Evolutionary conservation across 768 basidiomycete species (phyloP).

Genomic region (Boletus bicolor): DNA sequence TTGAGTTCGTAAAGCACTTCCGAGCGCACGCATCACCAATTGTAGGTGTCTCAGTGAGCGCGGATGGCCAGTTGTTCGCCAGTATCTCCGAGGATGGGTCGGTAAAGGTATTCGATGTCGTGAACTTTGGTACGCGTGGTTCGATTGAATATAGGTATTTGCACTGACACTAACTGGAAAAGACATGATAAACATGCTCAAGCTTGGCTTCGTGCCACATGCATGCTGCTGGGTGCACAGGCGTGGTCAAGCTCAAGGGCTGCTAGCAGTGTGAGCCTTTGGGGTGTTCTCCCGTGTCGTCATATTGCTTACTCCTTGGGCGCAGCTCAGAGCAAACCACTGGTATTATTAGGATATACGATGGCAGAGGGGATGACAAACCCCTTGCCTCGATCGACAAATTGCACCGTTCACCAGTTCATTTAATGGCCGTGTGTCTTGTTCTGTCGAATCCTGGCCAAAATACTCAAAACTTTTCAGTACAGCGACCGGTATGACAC

Average conservation of each 20-base stretch:
- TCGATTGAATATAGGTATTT: not conserved
- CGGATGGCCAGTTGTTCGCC: conserved; percentile 90
- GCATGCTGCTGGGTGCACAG: conserved; percentile 95
- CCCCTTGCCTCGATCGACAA: conserved; percentile 74
- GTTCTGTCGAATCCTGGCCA: not conserved
- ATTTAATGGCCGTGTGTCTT: conserved; percentile 77
- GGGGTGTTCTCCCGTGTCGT: conserved; percentile 25
- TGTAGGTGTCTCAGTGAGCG: conserved; percentile 77
- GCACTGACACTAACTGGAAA: not conserved
- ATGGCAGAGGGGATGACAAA: conserved; percentile 80
- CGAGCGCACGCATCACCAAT: conserved; percentile 85
- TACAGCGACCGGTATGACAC: conserved; percentile 89
- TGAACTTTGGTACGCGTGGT: conserved; percentile 85
- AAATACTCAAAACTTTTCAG: conserved; percentile 37
- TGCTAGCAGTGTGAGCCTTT: conserved; percentile 79
- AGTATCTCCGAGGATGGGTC: conserved; percentile 89
- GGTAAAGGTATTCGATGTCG: conserved; percentile 94
- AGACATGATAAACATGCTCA: conserved; percentile 99
- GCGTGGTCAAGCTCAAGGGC: conserved; percentile 79
- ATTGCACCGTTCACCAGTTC: conserved; percentile 86
- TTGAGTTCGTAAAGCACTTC: conserved; percentile 99
- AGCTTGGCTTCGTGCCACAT: conserved; percentile 80
- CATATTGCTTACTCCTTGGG: conserved; percentile 14
- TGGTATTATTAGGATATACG: conserved; percentile 83
- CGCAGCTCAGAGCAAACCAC: conserved; percentile 73